phyloP scores from a whole-genome alignment of 345 rosid species.

The Physaria fendleri region DNA sequence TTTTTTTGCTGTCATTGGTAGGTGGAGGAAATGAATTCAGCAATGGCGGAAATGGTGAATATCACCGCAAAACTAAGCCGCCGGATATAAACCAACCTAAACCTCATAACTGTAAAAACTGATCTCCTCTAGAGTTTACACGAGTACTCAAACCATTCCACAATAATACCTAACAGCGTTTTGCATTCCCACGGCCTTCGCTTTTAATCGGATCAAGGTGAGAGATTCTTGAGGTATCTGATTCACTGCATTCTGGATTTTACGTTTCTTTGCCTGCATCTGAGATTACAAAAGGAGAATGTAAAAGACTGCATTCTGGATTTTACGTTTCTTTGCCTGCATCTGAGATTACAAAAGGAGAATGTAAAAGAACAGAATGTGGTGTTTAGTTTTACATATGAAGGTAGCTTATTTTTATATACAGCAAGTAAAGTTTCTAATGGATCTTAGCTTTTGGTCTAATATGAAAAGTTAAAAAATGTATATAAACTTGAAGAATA shows the following conservation, averaged over 20 bases:
- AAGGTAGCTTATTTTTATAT: slow-evolving; percentile 11
- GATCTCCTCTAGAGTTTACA: slow-evolving; percentile 45
- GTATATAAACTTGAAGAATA: slow-evolving; percentile 10
- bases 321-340: neutral
- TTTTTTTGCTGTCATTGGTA: slow-evolving; percentile 21
- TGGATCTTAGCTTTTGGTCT: neutral
- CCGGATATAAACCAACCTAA: slow-evolving; percentile 49
- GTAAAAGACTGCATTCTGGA: neutral
- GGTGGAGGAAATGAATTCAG: slow-evolving; percentile 71
- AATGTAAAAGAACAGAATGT: neutral
- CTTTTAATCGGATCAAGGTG: slow-evolving; percentile 15
- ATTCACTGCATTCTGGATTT: neutral
- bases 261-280: neutral
- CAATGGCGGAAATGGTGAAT: slow-evolving; percentile 55
- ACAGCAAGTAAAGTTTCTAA: neutral
- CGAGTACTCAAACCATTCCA: slow-evolving; percentile 47
- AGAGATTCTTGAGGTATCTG: slow-evolving; percentile 3
- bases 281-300: slow-evolving; percentile 1
- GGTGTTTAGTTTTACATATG: neutral
- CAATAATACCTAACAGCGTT: slow-evolving; percentile 26
- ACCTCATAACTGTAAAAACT: slow-evolving; percentile 60
- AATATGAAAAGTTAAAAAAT: neutral
- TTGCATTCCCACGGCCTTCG: slow-evolving; percentile 20
- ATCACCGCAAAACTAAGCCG: slow-evolving; percentile 57
- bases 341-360: neutral